Conservation (phyloP, 768 basidiomycete species). For the Suillus sp. region DNA sequence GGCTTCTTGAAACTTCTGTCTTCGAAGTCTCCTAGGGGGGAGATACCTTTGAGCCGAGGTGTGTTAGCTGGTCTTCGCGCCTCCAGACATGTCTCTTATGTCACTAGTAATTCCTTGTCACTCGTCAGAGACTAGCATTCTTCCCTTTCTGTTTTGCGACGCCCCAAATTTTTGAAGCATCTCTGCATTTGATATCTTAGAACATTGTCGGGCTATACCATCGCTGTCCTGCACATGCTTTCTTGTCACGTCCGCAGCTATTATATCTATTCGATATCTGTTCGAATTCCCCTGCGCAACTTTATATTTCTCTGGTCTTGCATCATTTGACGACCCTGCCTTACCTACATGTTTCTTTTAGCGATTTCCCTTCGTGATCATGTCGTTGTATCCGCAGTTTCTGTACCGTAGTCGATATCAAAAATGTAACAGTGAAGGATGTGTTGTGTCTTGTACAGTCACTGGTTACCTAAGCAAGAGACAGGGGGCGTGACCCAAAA, state of each 20-base stretch:
- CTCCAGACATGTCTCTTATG: constrained; percentile 3
- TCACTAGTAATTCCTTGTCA: constrained; percentile 7
- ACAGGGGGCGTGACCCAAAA: not conserved
- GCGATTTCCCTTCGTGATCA: constrained; percentile 10
- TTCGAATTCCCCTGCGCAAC: constrained; percentile 5
- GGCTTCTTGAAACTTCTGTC: constrained; percentile 77
- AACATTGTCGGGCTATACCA: constrained; percentile 26
- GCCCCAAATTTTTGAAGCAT: constrained; percentile 11
- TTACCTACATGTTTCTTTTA: constrained; percentile 19
- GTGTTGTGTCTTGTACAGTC: not conserved
- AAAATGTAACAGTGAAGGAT: not conserved
- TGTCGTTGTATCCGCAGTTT: constrained; percentile 31
- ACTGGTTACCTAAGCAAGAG: not conserved
- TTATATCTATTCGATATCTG: constrained; percentile 19
- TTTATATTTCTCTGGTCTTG: constrained; percentile 8
- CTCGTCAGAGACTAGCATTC: constrained; percentile 2
- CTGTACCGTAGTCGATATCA: constrained; percentile 6
- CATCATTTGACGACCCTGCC: constrained; percentile 7
- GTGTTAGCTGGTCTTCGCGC: constrained; percentile 23
- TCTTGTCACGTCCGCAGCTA: constrained; percentile 18
- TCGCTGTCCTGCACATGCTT: constrained; percentile 21
- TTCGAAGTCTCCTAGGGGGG: constrained; percentile 60
- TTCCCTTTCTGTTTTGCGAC: constrained; percentile 3
- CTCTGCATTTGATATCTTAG: constrained; percentile 29
- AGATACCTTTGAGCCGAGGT: constrained; percentile 1